Base-by-base conservation (phyloP, 148 eudicot genomes). In the Camellia lanceoleosa region DNA sequence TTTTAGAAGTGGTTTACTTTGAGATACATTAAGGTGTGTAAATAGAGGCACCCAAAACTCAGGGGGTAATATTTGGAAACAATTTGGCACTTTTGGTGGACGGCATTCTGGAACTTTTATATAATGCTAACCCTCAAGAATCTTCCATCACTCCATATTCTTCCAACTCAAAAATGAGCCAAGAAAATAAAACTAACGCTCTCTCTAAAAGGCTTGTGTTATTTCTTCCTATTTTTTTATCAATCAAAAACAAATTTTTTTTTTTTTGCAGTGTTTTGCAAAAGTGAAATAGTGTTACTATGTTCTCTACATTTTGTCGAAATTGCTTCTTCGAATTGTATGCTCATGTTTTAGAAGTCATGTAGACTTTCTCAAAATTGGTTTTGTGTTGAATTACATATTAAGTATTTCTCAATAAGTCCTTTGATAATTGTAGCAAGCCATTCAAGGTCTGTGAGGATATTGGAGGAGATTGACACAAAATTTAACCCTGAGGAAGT, bases 401-500 rank as follows among this genome's bases (percentile, higher is more conserved):
- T 38, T 41, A 30, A 38, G 9, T 73, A 19, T 38, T 55, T 9
- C 41, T 73, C 13, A 41, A 30, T 30, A 60, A 38, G 43, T 42
- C 15, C 1, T 38, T 63, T 63, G 41, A 14, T 67, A 52, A 80
- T 64, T 73, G 78, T 71, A 80, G 78, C 66, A 74, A 23, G 76
- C 56, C n/a, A 14, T 16, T 5, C 52, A 13, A 74, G 59, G 56
- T 52, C 70, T 30, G 56, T 60, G 79, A 80, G 71, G 64, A 84
- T 84, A 80, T 67, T 82, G 75, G 89, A 82, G 70, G 82, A 84
- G 60, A 77, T 60, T 82, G 87, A 80, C 63, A 77, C 74, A 5
- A 66, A 15, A 11, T 74, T 89, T 55, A 85, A 83, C 30, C 80
- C 82, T 0, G 87, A 85, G 55, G 81, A 78, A 74, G 68, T 83